Percentiles rank a stretch among this genome's conserved stretches.
These are phyloP conservation scores for Mortierella hygrophila DNA, from an alignment of 192 early-diverging fungal genomes.

Conservation along the genomic window DNA sequence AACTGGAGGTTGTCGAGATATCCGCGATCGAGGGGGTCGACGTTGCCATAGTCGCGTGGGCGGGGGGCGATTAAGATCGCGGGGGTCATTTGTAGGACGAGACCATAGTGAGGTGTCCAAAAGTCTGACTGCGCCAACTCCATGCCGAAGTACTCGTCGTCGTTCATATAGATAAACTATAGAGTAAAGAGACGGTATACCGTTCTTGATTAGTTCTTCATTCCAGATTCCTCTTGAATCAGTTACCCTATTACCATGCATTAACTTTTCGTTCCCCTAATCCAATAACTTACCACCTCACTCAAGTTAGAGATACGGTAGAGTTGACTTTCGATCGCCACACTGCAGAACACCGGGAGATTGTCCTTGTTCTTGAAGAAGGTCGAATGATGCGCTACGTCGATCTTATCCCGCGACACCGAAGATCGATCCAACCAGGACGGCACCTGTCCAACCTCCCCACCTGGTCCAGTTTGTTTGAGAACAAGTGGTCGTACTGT, in stretches of 20 bases:
- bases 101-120: conserved; percentile 55
- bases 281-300: conserved; percentile 32
- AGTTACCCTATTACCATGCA: too few relatives aligned
- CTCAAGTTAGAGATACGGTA: conserved; percentile 37
- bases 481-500: not conserved
- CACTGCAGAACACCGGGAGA: conserved; percentile 56
- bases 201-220: not conserved
- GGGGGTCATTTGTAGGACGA: conserved; percentile 51
- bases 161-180: conserved; percentile 61
- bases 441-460: conserved; percentile 34
- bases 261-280: too few relatives aligned
- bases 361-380: conserved; percentile 36
- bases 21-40: conserved; percentile 27
- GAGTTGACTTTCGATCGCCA: conserved; percentile 59
- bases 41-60: conserved; percentile 12
- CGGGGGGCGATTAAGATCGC: conserved; percentile 22
- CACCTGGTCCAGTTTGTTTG: not conserved
- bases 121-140: conserved; percentile 48
- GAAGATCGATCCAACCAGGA: conserved; percentile 37
- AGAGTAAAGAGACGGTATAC: not conserved
- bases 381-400: conserved; percentile 26
- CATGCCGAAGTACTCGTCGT: conserved; percentile 53
- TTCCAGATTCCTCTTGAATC: not conserved
- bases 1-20: conserved; percentile 53
- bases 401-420: not conserved